Evolutionary conservation across 176 grass and related monocot species (phyloP), one percentile per base, ranked within the genome.

Genomic region (Lolium multiflorum): DNA sequence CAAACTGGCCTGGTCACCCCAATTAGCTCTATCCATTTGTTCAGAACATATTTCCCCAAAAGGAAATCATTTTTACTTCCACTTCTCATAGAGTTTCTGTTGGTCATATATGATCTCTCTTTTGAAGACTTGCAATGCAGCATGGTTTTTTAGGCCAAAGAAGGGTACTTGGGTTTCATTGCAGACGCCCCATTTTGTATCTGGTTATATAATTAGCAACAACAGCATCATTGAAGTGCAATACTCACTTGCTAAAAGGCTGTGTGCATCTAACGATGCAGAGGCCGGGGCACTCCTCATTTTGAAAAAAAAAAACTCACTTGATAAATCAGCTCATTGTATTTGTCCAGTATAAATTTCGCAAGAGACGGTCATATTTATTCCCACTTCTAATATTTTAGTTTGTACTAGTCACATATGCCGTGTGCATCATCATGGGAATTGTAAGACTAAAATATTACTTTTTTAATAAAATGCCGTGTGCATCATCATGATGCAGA

Each of bases 111-210:
- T 22, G 46, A 47, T 47, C 46, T 47, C 5, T 47, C 6, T 47
- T 90, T 84, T 76, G 95, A 85, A 46, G 91, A 92, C 60, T 93
- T 98, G 87, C 38, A 20, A 84, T 37, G 71, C 54, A 78, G 11
- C 39, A 6, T n/a, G n/a, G 20, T 13, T 37, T 20, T 77, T 75
- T 47, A 58, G n/a, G 16, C 52, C 9, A 69, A 39, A 69, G 31
- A 69, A 69, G 66, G 66, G 31, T 41, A 66, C 16, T 56, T 56
- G 66, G 31, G 35, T 69, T 69, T 39, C 66, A 69, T 9, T 39
- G 66, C 35, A 69, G 35, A 41, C 0, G 66, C 35, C 35, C 26
- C 6, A 35, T 69, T 69, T 18, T 69, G 1, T 69, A 9, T 39
- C 31, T 67, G 17, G 17, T 20, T 18, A 56, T 17, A 55, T 15